Evolutionary conservation across 2,329 filamentous ascomycete genomes (phyloP).

Genomic region (Aspergillus aculeatinus): DNA sequence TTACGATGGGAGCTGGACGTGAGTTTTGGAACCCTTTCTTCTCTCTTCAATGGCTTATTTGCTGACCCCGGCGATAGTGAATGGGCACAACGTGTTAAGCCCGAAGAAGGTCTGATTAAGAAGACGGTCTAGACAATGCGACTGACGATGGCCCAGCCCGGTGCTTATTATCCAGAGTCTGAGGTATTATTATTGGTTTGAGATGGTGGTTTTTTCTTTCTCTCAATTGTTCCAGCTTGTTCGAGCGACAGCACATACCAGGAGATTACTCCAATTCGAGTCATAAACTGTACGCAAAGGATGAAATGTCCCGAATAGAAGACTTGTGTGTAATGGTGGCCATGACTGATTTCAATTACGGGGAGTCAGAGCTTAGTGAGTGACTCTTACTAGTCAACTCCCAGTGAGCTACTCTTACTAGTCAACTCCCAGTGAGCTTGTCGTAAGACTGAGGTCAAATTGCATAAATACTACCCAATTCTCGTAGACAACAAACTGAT

Average conservation of each 20-base stretch:
- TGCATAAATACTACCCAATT: background rate
- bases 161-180: background rate
- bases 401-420: background rate
- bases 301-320: background rate
- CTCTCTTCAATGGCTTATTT: background rate
- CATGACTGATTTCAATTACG: background rate
- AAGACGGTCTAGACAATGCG: constrained; percentile 24
- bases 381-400: background rate
- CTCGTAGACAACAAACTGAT: background rate
- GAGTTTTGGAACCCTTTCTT: constrained; percentile 46
- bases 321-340: background rate
- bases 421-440: background rate
- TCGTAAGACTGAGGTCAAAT: background rate
- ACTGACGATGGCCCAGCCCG: background rate
- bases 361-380: background rate
- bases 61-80: constrained; percentile 36
- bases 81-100: constrained; percentile 52
- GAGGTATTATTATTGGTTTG: constrained; percentile 8
- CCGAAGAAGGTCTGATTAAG: constrained; percentile 48
- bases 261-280: background rate
- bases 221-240: constrained; percentile 8
- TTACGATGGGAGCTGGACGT: constrained; percentile 99
- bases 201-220: constrained; percentile 10
- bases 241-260: constrained; percentile 5
- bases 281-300: background rate